Evolutionary conservation across 2,329 filamentous ascomycete genomes (phyloP).

Genomic region (Colletotrichum trifolii): DNA sequence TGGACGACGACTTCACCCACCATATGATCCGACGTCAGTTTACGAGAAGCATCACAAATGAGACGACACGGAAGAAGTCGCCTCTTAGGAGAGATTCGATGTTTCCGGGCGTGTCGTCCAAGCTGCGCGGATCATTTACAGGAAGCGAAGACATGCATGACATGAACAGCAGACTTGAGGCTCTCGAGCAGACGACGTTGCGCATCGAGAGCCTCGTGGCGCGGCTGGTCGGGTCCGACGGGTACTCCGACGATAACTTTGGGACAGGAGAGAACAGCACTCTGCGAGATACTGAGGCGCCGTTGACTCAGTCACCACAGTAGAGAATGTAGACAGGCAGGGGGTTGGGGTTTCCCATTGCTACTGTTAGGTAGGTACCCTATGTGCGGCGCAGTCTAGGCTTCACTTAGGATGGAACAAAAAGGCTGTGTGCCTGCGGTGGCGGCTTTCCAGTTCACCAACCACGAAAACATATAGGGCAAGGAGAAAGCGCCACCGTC

Average conservation of each 20-base stretch:
- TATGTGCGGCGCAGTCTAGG: too few relatives aligned
- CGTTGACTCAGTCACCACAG: constrained; percentile 46
- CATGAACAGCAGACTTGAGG: constrained; percentile 56
- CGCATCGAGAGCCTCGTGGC: constrained; percentile 61
- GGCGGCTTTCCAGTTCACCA: too few relatives aligned
- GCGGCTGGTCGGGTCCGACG: constrained; percentile 45
- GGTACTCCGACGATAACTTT: constrained; percentile 41
- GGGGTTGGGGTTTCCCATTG: too few relatives aligned
- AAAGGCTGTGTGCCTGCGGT: too few relatives aligned
- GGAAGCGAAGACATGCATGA: constrained; percentile 58
- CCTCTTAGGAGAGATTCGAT: constrained; percentile 66
- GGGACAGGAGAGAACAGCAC: constrained; percentile 44
- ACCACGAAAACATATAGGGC: too few relatives aligned
- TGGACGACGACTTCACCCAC: constrained; percentile 68
- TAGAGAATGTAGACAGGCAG: constrained; percentile 10
- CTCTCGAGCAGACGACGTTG: constrained; percentile 61
- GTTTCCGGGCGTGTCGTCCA: constrained; percentile 63
- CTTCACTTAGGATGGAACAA: too few relatives aligned
- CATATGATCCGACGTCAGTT: constrained; percentile 70
- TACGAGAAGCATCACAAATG: constrained; percentile 56
- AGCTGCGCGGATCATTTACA: constrained; percentile 61
- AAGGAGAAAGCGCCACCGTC: too few relatives aligned
- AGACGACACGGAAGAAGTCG: constrained; percentile 44
- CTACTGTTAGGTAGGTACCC: too few relatives aligned
- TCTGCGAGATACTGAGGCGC: constrained; percentile 41